These are phyloP conservation scores for Komagataella pseudopastoris DNA, from an alignment of 805 yeast genomes.

Conservation along the genomic window DNA sequence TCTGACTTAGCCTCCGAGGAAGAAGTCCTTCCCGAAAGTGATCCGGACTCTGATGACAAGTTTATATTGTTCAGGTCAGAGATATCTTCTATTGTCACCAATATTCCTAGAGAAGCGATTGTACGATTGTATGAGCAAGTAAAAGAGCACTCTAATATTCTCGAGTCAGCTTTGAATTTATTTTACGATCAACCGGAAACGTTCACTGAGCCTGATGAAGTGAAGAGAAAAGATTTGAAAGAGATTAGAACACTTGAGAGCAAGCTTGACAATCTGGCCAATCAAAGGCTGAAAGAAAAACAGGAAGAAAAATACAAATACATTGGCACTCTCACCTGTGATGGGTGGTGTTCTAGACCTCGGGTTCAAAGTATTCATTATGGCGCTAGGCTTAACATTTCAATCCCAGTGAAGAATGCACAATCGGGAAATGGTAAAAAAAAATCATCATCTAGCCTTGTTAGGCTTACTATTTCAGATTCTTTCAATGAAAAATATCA, in stretches of 20 bases:
- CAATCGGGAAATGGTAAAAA: conserved; percentile 9
- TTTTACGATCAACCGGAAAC: not conserved
- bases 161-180: not conserved
- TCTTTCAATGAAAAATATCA: conserved; percentile 7
- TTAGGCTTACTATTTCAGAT: conserved; percentile 12
- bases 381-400: conserved; percentile 27
- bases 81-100: not conserved
- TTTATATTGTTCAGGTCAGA: not conserved
- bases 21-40: not conserved
- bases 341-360: conserved; percentile 66
- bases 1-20: not conserved
- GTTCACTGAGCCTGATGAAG: not conserved
- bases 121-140: not conserved
- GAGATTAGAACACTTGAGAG: not conserved
- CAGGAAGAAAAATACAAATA: conserved; percentile 13
- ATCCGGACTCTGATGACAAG: not conserved
- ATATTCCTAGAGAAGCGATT: not conserved
- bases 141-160: not conserved
- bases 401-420: conserved; percentile 17
- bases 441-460: conserved; percentile 7
- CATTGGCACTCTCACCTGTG: conserved; percentile 46
- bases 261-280: not conserved
- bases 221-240: not conserved
- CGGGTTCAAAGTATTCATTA: conserved; percentile 31
- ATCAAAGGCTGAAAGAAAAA: not conserved